A percentile compares a stretch with the other conserved stretches of the same genome.
Evolutionary conservation across 73 alveolate genomes (phyloP).

Genomic region (Paraurostyla sp.): DNA sequence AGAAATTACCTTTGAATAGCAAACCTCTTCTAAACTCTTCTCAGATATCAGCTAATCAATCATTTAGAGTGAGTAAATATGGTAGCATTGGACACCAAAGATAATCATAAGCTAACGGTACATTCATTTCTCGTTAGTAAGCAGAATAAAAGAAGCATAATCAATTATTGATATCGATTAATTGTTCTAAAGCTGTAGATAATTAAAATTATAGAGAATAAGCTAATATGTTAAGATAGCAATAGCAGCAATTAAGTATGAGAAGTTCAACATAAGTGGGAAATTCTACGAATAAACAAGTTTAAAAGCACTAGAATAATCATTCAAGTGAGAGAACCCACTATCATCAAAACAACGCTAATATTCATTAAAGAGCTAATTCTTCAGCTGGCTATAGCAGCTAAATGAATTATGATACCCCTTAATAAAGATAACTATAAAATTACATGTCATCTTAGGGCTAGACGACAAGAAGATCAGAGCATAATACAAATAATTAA

Average conservation of each 20-base stretch:
- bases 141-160: not conserved
- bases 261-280: not conserved
- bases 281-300: not conserved
- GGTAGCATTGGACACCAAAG: not conserved
- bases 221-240: not conserved
- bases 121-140: too few relatives aligned
- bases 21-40: too few relatives aligned
- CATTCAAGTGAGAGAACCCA: not conserved
- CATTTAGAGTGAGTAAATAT: too few relatives aligned
- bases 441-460: too few relatives aligned
- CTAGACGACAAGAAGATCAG: too few relatives aligned
- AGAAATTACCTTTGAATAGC: too few relatives aligned
- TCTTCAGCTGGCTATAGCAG: too few relatives aligned
- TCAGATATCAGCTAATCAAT: too few relatives aligned
- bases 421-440: too few relatives aligned
- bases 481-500: too few relatives aligned
- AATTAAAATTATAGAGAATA: conserved; percentile 14
- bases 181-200: conserved; percentile 53
- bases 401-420: not conserved
- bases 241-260: not conserved
- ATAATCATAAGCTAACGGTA: not conserved
- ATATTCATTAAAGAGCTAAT: too few relatives aligned
- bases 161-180: conserved; percentile 11
- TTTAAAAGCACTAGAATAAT: not conserved
- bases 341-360: not conserved